Evolutionary conservation across 768 basidiomycete species (phyloP).

Genomic region (Tylopilus plumbeoviolaceoides): DNA sequence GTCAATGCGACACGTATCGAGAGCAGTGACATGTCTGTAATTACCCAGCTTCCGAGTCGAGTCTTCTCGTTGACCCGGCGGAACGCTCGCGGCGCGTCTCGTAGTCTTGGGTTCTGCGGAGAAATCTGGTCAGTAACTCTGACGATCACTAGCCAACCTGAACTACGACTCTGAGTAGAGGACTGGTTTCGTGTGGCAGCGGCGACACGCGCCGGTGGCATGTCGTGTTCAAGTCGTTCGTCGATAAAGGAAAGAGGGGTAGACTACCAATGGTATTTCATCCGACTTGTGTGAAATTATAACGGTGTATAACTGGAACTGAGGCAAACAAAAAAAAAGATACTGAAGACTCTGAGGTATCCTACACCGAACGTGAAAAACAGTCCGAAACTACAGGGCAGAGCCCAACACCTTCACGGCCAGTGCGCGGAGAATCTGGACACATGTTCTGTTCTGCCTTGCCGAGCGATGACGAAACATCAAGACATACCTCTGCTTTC

Average conservation of each 20-base stretch:
- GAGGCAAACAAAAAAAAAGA: background rate
- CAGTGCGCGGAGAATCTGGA: conserved; percentile 73
- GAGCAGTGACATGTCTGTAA: background rate
- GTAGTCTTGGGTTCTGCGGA: conserved; percentile 12
- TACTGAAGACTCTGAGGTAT: background rate
- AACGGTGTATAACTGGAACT: background rate
- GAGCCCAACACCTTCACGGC: conserved; percentile 82
- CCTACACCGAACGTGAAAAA: conserved; percentile 5
- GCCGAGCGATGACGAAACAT: background rate
- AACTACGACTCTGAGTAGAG: background rate
- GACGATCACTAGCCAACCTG: conserved; percentile 18
- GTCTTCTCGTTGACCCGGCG: conserved; percentile 10
- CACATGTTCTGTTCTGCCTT: background rate
- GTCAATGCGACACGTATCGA: conserved; percentile 6
- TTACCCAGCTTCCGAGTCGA: conserved; percentile 15
- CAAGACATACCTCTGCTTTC: conserved; percentile 74
- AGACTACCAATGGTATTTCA: background rate
- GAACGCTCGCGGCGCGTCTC: conserved; percentile 15
- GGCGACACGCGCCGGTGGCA: conserved; percentile 8
- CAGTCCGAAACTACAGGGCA: conserved; percentile 31
- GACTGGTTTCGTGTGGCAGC: background rate
- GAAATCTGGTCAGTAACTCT: background rate
- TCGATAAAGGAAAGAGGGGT: background rate
- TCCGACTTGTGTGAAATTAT: conserved; percentile 3
- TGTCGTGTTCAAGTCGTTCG: background rate